Percentiles rank a stretch among this genome's conserved stretches.
These are phyloP conservation scores for Fusarium fracticaudum DNA, from an alignment of 2,329 filamentous ascomycete genomes.

Conservation along the genomic window DNA sequence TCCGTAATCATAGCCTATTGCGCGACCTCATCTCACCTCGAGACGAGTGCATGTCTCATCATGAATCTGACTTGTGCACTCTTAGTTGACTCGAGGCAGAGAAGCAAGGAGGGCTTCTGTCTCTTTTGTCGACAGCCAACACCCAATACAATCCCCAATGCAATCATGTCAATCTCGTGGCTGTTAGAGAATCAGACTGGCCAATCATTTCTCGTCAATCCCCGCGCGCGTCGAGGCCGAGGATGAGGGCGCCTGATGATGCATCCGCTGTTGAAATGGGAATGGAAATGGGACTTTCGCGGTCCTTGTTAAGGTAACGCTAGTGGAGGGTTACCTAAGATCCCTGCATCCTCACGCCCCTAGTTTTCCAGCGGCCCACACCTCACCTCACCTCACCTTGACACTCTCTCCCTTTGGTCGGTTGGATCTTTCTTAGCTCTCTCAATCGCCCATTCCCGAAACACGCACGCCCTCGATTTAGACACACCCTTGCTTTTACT, in stretches of 20 bases:
- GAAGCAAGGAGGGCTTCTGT: not conserved
- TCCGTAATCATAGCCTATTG: not conserved
- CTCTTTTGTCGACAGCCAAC: not conserved
- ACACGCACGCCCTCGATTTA: conserved; percentile 21
- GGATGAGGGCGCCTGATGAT: conserved; percentile 16
- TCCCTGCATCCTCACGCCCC: conserved; percentile 25
- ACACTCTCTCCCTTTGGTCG: conserved; percentile 31
- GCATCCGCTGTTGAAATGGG: conserved; percentile 2
- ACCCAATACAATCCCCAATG: conserved; percentile 9
- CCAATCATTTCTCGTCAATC: not conserved
- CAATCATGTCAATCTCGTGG: not conserved
- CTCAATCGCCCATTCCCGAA: conserved; percentile 33
- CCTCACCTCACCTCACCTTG: conserved; percentile 13
- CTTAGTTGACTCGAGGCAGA: not conserved
- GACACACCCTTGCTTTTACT: conserved; percentile 8
- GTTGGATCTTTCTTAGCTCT: conserved; percentile 10
- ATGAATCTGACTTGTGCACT: not conserved
- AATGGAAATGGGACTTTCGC: not conserved
- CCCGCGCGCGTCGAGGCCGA: conserved; percentile 28
- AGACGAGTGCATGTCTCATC: conserved; percentile 15
- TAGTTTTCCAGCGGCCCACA: conserved; percentile 11
- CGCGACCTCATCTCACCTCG: conserved; percentile 20
- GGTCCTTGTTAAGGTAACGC: not conserved
- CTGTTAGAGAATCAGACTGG: not conserved
- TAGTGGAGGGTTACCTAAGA: conserved; percentile 1